A percentile compares a stretch with the other conserved stretches of the same genome.
phyloP scores from a whole-genome alignment of 345 rosid genomes.

The Boechera retrofracta region DNA sequence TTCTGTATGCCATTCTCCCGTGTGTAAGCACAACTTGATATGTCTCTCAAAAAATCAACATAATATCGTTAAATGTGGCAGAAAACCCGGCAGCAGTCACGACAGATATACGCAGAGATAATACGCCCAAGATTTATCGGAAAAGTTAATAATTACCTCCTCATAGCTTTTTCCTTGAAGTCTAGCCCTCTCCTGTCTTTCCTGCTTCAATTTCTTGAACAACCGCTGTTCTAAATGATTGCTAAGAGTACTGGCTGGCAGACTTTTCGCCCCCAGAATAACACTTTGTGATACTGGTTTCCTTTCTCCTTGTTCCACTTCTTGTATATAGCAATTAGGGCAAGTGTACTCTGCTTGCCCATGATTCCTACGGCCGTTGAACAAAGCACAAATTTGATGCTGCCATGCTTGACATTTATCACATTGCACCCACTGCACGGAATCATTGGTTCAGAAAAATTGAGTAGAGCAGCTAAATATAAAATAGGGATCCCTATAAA shows the following conservation, averaged over 20 bases:
- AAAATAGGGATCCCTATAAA: neutral
- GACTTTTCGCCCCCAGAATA: slow-evolving; percentile 93
- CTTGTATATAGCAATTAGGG: slow-evolving; percentile 92
- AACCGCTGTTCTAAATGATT: slow-evolving; percentile 93
- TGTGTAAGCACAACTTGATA: slow-evolving; percentile 20
- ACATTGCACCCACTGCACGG: slow-evolving; percentile 98
- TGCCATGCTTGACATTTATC: slow-evolving; percentile 99
- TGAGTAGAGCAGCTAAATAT: slow-evolving; percentile 21
- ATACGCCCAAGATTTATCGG: neutral
- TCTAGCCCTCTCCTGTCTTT: slow-evolving; percentile 90
- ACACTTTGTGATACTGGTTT: slow-evolving; percentile 89
- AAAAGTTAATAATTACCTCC: slow-evolving; percentile 61
- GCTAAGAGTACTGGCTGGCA: slow-evolving; percentile 91
- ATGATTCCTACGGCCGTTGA: slow-evolving; percentile 95
- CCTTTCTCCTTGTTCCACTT: slow-evolving; percentile 91
- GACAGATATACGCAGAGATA: slow-evolving; percentile 4
- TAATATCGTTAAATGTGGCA: neutral
- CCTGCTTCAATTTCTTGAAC: slow-evolving; percentile 73
- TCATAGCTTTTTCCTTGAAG: slow-evolving; percentile 77
- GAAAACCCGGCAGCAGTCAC: slow-evolving; percentile 11
- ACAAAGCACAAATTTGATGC: slow-evolving; percentile 97
- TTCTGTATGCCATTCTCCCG: slow-evolving; percentile 10
- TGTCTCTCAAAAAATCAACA: slow-evolving; percentile 18
- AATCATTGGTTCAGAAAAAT: slow-evolving; percentile 40
- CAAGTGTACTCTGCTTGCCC: slow-evolving; percentile 99